Evolutionary conservation across 2,329 filamentous ascomycete genomes (phyloP).

Genomic region (Alternaria consortialis): DNA sequence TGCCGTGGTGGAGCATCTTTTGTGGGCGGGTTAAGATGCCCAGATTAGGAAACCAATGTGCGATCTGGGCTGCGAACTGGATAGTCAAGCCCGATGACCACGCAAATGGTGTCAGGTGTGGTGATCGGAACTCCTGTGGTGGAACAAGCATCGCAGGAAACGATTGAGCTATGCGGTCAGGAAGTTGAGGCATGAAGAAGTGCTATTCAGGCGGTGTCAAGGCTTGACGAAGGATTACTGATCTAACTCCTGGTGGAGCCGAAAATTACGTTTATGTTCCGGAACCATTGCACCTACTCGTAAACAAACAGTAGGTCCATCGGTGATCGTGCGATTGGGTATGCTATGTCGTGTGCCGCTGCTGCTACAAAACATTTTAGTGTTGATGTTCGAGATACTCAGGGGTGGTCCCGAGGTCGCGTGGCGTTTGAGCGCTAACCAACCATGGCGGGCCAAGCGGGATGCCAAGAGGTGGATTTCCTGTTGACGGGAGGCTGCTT

Average conservation of each 20-base stretch:
- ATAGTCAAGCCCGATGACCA: conserved; percentile 3
- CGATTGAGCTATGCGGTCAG: background rate
- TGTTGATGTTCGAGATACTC: background rate
- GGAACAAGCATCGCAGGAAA: background rate
- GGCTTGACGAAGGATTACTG: background rate
- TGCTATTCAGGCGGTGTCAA: background rate
- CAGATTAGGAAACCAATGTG: conserved; percentile 18
- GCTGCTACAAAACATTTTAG: background rate
- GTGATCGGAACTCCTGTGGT: background rate
- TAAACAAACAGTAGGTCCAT: background rate
- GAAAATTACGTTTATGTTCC: background rate
- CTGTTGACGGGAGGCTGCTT: background rate
- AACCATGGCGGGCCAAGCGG: background rate
- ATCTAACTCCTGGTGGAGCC: background rate
- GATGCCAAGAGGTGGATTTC: background rate
- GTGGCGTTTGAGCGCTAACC: conserved; percentile 2
- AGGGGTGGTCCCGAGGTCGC: background rate
- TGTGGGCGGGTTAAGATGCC: conserved; percentile 20
- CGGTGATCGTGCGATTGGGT: background rate
- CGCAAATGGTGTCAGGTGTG: background rate
- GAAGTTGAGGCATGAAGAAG: background rate
- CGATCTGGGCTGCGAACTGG: conserved; percentile 12
- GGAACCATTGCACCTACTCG: background rate
- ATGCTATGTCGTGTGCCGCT: background rate
- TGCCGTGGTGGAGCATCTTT: conserved; percentile 19